Percentiles rank a stretch among this genome's conserved stretches.
phyloP scores from a whole-genome alignment of 768 basidiomycete genomes.

The Boletus speciosus region DNA sequence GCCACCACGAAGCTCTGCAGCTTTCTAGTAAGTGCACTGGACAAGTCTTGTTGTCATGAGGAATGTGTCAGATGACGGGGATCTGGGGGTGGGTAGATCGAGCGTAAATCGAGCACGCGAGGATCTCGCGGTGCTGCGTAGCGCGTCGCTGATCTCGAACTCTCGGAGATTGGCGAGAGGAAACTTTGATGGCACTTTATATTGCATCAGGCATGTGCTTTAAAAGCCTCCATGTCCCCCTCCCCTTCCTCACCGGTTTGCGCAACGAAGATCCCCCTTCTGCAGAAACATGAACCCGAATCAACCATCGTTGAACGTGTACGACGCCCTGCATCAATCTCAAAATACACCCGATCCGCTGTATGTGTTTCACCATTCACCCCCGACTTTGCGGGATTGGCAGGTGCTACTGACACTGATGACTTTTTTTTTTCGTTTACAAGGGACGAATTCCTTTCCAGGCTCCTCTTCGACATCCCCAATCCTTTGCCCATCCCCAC shows the following conservation, averaged over 20 bases:
- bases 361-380: constrained; percentile 3
- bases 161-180: not conserved
- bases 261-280: not conserved
- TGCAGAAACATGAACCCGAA: not conserved
- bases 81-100: not conserved
- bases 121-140: not conserved
- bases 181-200: not conserved
- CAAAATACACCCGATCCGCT: constrained; percentile 4
- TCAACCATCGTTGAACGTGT: not conserved
- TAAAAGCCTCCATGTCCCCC: constrained; percentile 1
- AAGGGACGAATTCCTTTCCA: constrained; percentile 19
- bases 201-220: not conserved
- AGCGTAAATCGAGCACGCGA: not conserved
- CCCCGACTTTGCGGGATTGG: not conserved
- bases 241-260: not conserved
- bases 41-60: not conserved
- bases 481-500: not conserved
- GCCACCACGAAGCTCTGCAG: not conserved
- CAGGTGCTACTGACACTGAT: not conserved
- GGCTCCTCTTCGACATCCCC: constrained; percentile 1
- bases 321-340: not conserved
- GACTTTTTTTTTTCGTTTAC: not conserved
- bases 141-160: constrained; percentile 7
- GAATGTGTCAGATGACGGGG: not conserved
- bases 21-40: not conserved